These are phyloP conservation scores for Malania oleifera DNA, from an alignment of 164 flowering plant genomes.

Conservation along the genomic window DNA sequence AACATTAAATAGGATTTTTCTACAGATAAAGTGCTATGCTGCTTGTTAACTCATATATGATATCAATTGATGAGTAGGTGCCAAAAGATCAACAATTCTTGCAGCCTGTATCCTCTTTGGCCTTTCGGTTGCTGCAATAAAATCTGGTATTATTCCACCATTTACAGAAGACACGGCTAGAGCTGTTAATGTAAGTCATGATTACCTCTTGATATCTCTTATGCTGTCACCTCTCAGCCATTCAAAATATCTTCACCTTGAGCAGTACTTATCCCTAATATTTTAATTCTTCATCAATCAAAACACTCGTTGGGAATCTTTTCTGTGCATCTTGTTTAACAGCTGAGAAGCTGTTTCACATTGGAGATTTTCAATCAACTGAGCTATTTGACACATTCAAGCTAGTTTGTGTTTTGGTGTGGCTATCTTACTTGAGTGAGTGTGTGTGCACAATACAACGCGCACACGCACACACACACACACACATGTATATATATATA, in stretches of 20 bases:
- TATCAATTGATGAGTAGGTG: slow-evolving; percentile 40
- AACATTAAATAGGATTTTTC: not conserved
- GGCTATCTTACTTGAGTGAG: too few relatives aligned
- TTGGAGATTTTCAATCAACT: too few relatives aligned
- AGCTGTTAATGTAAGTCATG: slow-evolving; percentile 73
- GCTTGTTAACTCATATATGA: not conserved
- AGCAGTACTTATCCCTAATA: not conserved
- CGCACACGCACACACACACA: too few relatives aligned
- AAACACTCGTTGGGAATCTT: too few relatives aligned
- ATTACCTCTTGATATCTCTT: not conserved
- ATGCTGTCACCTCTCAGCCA: not conserved
- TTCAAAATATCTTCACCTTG: not conserved
- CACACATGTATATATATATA: too few relatives aligned
- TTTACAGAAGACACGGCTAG: slow-evolving; percentile 73
- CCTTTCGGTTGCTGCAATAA: slow-evolving; percentile 52
- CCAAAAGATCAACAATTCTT: slow-evolving; percentile 42
- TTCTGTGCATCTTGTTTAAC: too few relatives aligned
- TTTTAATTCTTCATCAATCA: too few relatives aligned
- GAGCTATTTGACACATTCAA: too few relatives aligned
- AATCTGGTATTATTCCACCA: slow-evolving; percentile 55
- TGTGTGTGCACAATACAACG: too few relatives aligned
- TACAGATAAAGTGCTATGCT: not conserved
- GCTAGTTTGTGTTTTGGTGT: too few relatives aligned
- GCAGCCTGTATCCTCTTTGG: slow-evolving; percentile 43
- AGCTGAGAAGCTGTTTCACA: too few relatives aligned